Percentiles rank a stretch among this genome's conserved stretches.
phyloP scores from a whole-genome alignment of 1,284 basidiomycete species.

The Puccinia polysora region DNA sequence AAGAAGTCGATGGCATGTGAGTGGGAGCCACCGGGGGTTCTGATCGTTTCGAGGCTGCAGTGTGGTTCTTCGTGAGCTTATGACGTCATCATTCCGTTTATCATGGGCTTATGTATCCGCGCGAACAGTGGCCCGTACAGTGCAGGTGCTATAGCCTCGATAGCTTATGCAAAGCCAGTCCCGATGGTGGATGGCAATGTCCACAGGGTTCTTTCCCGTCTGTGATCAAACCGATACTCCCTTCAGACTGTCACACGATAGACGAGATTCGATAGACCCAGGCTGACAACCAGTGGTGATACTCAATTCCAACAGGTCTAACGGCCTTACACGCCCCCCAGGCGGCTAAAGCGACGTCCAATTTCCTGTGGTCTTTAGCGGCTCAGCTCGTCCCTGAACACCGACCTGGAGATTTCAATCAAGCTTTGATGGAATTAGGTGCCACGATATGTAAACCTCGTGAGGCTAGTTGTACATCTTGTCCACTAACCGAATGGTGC shows the following conservation, averaged over 20 bases:
- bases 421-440: conserved; percentile 79
- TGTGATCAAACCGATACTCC: neutral
- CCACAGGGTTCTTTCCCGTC: conserved; percentile 46
- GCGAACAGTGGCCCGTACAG: conserved; percentile 48
- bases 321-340: conserved; percentile 75
- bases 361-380: conserved; percentile 76
- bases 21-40: neutral
- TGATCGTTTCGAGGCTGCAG: neutral
- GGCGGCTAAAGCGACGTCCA: conserved; percentile 69
- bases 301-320: conserved; percentile 66
- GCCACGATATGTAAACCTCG: conserved; percentile 82
- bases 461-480: conserved; percentile 67
- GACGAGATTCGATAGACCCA: no score
- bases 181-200: conserved; percentile 94
- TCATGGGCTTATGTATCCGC: neutral
- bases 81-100: neutral
- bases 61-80: no score
- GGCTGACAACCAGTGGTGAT: conserved; percentile 57
- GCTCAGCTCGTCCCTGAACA: conserved; percentile 61
- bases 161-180: conserved; percentile 75
- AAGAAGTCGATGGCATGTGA: conserved; percentile 73
- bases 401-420: conserved; percentile 75
- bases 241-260: neutral
- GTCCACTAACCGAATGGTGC: conserved; percentile 69
- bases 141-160: conserved; percentile 79